Percentiles rank a stretch among this genome's conserved stretches.
These are phyloP conservation scores for Apostasia shenzhenica DNA, from an alignment of 106 monocot species.

Conservation along the genomic window DNA sequence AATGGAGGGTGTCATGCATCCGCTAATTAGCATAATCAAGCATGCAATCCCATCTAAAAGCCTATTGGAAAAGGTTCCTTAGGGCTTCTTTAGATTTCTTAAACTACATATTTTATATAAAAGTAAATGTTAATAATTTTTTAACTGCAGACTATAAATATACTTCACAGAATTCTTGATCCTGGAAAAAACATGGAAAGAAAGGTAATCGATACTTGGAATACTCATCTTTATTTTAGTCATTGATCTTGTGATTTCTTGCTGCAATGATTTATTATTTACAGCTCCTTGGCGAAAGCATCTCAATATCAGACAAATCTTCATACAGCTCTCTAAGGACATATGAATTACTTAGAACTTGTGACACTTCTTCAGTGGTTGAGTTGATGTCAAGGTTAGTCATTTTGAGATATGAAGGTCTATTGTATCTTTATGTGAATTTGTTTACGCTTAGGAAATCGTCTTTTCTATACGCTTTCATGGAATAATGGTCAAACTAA, in stretches of 20 bases:
- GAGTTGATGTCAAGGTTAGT: conserved; percentile 26
- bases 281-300: conserved; percentile 23
- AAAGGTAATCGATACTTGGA: conserved; percentile 29
- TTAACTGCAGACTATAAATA: conserved; percentile 39
- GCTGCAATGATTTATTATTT: conserved; percentile 11
- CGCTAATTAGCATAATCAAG: conserved; percentile 45
- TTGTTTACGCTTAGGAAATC: too few species aligned
- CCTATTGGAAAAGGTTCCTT: conserved; percentile 57
- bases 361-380: conserved; percentile 7
- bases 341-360: conserved; percentile 3
- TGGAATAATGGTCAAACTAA: too few species aligned
- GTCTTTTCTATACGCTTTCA: too few species aligned
- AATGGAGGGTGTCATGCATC: conserved; percentile 35
- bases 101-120: not conserved
- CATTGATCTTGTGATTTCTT: not conserved
- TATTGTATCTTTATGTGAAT: too few species aligned
- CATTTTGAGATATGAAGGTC: not conserved
- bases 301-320: conserved; percentile 23
- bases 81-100: not conserved
- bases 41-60: conserved; percentile 23
- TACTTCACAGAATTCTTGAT: conserved; percentile 52
- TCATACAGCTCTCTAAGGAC: conserved; percentile 4
- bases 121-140: conserved; percentile 9
- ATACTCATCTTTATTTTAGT: not conserved
- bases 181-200: conserved; percentile 28